A percentile compares a stretch with the other conserved stretches of the same genome.
Evolutionary conservation across 768 basidiomycete genomes (phyloP).

Genomic region (Amanita subjunquillea): DNA sequence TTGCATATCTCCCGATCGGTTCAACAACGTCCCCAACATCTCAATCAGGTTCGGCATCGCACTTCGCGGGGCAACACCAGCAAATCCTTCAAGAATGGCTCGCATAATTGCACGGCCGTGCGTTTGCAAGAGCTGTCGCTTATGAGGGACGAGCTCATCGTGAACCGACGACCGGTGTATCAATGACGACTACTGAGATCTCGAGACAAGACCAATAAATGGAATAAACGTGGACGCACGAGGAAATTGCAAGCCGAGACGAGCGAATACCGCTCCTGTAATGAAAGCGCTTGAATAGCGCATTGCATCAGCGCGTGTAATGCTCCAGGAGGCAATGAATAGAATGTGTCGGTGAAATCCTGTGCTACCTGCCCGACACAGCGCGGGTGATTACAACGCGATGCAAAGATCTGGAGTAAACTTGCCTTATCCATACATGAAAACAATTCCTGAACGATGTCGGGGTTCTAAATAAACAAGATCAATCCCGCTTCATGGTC

Average conservation of each 20-base stretch:
- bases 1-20: constrained; percentile 28
- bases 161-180: constrained; percentile 57
- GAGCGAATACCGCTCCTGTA: constrained; percentile 82
- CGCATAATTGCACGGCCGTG: constrained; percentile 62
- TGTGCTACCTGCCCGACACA: constrained; percentile 29
- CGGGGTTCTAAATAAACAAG: constrained; percentile 57
- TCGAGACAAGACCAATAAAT: neutral
- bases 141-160: constrained; percentile 48
- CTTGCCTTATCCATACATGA: constrained; percentile 67
- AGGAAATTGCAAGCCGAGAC: constrained; percentile 77
- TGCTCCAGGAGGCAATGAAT: constrained; percentile 49
- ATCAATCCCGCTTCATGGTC: neutral
- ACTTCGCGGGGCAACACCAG: constrained; percentile 75
- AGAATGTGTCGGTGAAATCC: constrained; percentile 51
- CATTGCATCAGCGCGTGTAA: constrained; percentile 65
- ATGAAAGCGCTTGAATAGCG: constrained; percentile 49
- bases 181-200: constrained; percentile 16
- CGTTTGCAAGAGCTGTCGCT: constrained; percentile 28
- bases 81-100: constrained; percentile 71
- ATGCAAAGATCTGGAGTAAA: constrained; percentile 6
- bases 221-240: constrained; percentile 31
- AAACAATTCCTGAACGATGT: constrained; percentile 87
- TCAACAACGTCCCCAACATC: constrained; percentile 57
- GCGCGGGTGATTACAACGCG: constrained; percentile 13
- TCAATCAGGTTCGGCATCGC: constrained; percentile 80